Evolutionary conservation across 495 filamentous ascomycete genomes (phyloP), one percentile per base, ranked within the genome.

Genomic region (Melanomma pulvis-pyrius): DNA sequence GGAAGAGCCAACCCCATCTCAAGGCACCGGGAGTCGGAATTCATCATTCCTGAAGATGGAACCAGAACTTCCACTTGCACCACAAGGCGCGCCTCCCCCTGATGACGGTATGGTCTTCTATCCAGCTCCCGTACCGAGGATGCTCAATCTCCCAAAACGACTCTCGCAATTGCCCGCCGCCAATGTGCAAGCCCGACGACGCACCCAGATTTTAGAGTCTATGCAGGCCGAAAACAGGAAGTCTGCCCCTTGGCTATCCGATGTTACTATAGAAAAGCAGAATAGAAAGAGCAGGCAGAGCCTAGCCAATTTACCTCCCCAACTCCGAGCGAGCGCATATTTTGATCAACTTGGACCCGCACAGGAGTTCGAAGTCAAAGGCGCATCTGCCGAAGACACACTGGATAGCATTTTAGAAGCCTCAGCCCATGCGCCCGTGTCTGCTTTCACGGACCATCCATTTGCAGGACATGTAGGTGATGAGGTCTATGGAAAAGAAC

Each of bases 361-460:
- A 3, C 83, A 88, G 30, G 80, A 88, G 19, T 74, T 96, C 21
- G 83, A 92, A 64, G 77, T 93, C 26, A 92, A 89, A 74, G 85
- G 87, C 41, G 85, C 88, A 13, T 96, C 93, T 50, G 91, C 93
- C 17, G 92, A 92, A 67, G 88, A 85, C 34, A 97, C 93, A 0
- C 81, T 98, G 9, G 94, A 98, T 60, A 94, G 87, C 71, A 94
- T 98, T 48, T 82, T 98, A 11, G 91, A 97, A 76, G 94, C 94
- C n/a, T 96, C 94, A 4, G 90, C 92, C 2, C 83, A 83, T 63
- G 94, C 96, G 1, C 94, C 94, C n/a, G 91, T 96, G 47, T 91
- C 83, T 47, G 94, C 94, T 53, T 98, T 97, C 71, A 97, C 92
- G 0, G 92, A 98, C 73, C 94, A 98, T 75, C 88, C 90, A 11